Conservation (phyloP, 495 filamentous ascomycete genomes). For the Xylaria venustula region DNA sequence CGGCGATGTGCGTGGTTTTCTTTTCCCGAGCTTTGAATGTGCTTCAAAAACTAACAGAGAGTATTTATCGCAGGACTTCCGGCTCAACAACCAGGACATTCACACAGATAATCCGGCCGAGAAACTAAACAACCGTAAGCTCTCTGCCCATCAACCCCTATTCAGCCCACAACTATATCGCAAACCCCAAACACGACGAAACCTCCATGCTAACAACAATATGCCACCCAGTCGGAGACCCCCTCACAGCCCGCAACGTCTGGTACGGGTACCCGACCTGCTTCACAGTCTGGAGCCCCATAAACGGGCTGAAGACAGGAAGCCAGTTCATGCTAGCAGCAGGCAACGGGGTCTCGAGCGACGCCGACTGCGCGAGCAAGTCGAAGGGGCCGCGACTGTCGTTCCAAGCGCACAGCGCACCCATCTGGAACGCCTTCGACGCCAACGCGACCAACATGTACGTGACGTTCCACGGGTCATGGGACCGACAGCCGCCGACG, state of each 20-base stretch:
- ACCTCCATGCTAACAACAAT: neutral
- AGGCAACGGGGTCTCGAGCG: slow-evolving; percentile 47
- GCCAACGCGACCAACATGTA: slow-evolving; percentile 51
- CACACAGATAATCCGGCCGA: slow-evolving; percentile 69
- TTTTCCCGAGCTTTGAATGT: neutral
- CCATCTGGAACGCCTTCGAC: slow-evolving; percentile 52
- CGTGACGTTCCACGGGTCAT: slow-evolving; percentile 60
- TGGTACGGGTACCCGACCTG: slow-evolving; percentile 73
- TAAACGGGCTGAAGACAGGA: slow-evolving; percentile 45
- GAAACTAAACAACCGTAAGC: slow-evolving; percentile 61
- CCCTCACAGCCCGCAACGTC: slow-evolving; percentile 29
- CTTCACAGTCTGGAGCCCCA: slow-evolving; percentile 60
- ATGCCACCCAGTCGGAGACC: slow-evolving; percentile 28
- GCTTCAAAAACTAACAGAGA: neutral
- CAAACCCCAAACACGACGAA: no score
- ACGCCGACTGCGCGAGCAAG: slow-evolving; percentile 47
- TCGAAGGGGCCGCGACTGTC: slow-evolving; percentile 46
- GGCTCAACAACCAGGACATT: slow-evolving; percentile 52
- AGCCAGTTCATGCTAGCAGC: slow-evolving; percentile 47
- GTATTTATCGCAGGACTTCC: slow-evolving; percentile 27
- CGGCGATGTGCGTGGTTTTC: slow-evolving; percentile 50
- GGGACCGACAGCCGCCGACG: slow-evolving; percentile 46
- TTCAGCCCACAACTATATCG: no score
- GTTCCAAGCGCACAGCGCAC: slow-evolving; percentile 59
- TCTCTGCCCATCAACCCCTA: neutral